Evolutionary conservation across 164 flowering plant species (phyloP), one percentile per base, ranked within the genome.

Genomic region (Amborella trichopoda): DNA sequence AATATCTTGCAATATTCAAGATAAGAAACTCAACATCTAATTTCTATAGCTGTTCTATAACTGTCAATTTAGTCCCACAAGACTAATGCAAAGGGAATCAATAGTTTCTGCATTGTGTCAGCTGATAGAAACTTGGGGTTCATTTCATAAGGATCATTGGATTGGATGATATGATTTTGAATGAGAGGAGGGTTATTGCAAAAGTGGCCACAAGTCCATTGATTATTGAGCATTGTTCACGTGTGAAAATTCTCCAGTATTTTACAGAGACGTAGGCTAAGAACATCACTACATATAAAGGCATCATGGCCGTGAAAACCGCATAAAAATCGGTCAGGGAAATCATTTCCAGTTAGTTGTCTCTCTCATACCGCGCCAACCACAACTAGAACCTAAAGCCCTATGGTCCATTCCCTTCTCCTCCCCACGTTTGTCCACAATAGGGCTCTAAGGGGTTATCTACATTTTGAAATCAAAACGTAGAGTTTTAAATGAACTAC

Each of bases 221-320:
- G 43, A 39, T 39, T 13, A n/a, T 20, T 39, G 43, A 39, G 43
- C 43, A 39, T n/a, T n/a, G n/a, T n/a, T n/a, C n/a, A n/a, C n/a
- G n/a, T n/a, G n/a, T n/a, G n/a, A n/a, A n/a, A n/a, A n/a, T n/a
- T n/a, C n/a, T n/a, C n/a, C n/a, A n/a, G n/a, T n/a, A n/a, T n/a
- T n/a, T n/a, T n/a, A n/a, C 43, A 39, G 43, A 39, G 18, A 20
- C 43, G 18, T 39, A 39, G 18, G 43, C 43, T 20, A 39, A 39
- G 43, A 39, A 39, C 43, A 39, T 39, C 18, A 20, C 43, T 20
- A 39, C 43, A 39, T 39, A 39, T n/a, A 39, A 20, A 8, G 43
- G 43, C 19, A 39, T 20, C 6, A 17, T 20, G 13, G 43, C 43
- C 6, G 19, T 18, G 6, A 39, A 20, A 13, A 39, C 43, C 13